Evolutionary conservation across 305 asterid genomes (phyloP).

Genomic region (Ajuga reptans): DNA sequence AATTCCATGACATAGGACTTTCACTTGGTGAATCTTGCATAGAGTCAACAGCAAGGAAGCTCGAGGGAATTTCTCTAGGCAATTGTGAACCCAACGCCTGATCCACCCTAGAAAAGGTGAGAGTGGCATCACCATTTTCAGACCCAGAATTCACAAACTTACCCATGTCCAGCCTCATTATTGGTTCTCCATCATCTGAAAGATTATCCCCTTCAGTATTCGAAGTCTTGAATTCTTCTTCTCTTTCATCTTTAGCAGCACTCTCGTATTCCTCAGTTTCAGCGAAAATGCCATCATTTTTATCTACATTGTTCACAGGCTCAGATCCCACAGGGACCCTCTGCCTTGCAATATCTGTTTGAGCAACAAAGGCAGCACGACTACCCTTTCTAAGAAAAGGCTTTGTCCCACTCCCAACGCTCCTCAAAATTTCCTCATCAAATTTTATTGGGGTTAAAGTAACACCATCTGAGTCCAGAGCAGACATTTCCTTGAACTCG

Average conservation of each 20-base stretch:
- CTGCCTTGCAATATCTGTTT: conserved; percentile 39
- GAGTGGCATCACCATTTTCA: conserved; percentile 47
- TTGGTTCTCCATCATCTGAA: conserved; percentile 38
- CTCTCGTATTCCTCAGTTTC: conserved; percentile 37
- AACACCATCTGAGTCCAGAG: conserved; percentile 42
- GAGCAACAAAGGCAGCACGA: conserved; percentile 44
- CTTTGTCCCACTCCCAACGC: conserved; percentile 37
- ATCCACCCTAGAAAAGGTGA: conserved; percentile 46
- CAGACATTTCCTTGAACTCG: conserved; percentile 36
- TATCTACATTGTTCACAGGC: conserved; percentile 33
- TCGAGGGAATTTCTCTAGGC: conserved; percentile 40
- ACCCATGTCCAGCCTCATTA: conserved; percentile 35
- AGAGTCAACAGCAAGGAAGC: conserved; percentile 41
- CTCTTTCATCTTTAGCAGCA: conserved; percentile 37
- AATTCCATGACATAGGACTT: conserved; percentile 65
- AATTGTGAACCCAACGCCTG: conserved; percentile 52
- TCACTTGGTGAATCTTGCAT: conserved; percentile 65
- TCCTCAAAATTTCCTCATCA: conserved; percentile 43
- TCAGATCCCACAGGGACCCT: conserved; percentile 33
- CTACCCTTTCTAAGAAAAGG: conserved; percentile 62
- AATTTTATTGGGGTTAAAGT: conserved; percentile 37
- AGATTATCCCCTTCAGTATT: conserved; percentile 28
- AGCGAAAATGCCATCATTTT: conserved; percentile 38
- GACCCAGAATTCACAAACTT: conserved; percentile 50
- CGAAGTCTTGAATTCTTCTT: conserved; percentile 39